A percentile compares a stretch with the other conserved stretches of the same genome.
Conservation (phyloP, 257 asterid species). For the Plantago elongata region DNA sequence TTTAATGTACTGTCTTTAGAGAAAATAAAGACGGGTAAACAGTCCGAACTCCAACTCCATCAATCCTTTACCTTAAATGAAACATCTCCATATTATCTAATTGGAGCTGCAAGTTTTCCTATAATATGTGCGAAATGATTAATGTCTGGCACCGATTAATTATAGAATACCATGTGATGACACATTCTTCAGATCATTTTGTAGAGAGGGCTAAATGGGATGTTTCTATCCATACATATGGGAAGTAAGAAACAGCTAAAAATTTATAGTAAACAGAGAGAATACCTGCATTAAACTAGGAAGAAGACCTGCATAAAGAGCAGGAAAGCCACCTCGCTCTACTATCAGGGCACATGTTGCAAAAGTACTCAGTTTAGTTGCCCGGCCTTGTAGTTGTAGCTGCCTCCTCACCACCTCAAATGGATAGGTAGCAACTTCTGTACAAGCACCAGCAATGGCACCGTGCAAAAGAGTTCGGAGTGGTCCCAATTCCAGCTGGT, state of each 20-base stretch:
- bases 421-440: constrained; percentile 93
- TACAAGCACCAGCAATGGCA: constrained; percentile 96
- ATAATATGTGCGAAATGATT: too few relatives aligned
- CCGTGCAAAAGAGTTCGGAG: constrained; percentile 84
- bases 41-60: too few relatives aligned
- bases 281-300: constrained; percentile 96
- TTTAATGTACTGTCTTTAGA: too few relatives aligned
- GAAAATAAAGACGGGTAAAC: too few relatives aligned
- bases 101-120: too few relatives aligned
- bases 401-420: constrained; percentile 94
- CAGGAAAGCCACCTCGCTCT: constrained; percentile 85
- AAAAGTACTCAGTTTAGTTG: constrained; percentile 59
- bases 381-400: constrained; percentile 85
- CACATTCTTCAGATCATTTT: background rate
- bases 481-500: constrained; percentile 90
- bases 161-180: background rate
- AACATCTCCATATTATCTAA: too few relatives aligned
- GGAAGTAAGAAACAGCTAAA: constrained; percentile 5
- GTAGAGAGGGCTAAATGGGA: background rate
- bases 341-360: constrained; percentile 62
- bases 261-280: background rate
- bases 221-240: background rate
- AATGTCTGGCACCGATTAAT: too few relatives aligned
- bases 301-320: constrained; percentile 84
- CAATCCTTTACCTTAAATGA: too few relatives aligned